A percentile compares a stretch with the other conserved stretches of the same genome.
Conservation (phyloP, 1,139 yeast genomes). For the Candida pseudoviswanathii region DNA sequence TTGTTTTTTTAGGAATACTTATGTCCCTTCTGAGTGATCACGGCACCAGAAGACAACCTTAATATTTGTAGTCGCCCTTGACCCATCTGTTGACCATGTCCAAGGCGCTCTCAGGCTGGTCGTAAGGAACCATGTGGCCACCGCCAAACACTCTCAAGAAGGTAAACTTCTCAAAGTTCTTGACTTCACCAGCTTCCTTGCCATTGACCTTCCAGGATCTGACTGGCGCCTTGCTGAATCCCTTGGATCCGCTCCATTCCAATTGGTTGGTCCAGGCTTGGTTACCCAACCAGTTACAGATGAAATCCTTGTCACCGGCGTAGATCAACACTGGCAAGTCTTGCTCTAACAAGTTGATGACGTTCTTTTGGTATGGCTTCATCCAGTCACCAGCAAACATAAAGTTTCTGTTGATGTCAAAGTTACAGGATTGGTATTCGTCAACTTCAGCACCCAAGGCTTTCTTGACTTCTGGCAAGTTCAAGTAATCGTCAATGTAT, state of each 20-base stretch:
- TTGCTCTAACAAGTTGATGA: constrained; percentile 55
- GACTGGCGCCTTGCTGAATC: constrained; percentile 47
- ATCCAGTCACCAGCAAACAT: constrained; percentile 89
- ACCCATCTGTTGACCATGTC: constrained; percentile 53
- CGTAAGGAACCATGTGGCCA: constrained; percentile 55
- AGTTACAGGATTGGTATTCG: constrained; percentile 79
- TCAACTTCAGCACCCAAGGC: constrained; percentile 94
- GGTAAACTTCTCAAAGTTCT: constrained; percentile 47
- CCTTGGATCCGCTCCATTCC: constrained; percentile 64
- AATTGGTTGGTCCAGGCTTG: constrained; percentile 77
- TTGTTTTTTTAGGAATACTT: not conserved
- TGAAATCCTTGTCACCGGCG: constrained; percentile 86
- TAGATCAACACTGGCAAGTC: constrained; percentile 72
- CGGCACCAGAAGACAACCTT: not conserved
- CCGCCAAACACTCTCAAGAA: constrained; percentile 50
- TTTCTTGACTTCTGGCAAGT: constrained; percentile 50
- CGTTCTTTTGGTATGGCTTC: constrained; percentile 79
- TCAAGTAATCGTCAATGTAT: constrained; percentile 37
- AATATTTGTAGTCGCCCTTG: constrained; percentile 33
- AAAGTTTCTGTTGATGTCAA: constrained; percentile 81
- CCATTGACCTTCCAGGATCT: constrained; percentile 42
- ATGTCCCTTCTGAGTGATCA: too few relatives aligned
- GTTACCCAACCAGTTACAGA: constrained; percentile 87
- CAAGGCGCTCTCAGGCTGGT: constrained; percentile 48
- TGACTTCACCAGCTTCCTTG: constrained; percentile 47